Evolutionary conservation across 1,284 basidiomycete genomes (phyloP), one percentile per base, ranked within the genome.

Genomic region (Ganoderma multipileum): DNA sequence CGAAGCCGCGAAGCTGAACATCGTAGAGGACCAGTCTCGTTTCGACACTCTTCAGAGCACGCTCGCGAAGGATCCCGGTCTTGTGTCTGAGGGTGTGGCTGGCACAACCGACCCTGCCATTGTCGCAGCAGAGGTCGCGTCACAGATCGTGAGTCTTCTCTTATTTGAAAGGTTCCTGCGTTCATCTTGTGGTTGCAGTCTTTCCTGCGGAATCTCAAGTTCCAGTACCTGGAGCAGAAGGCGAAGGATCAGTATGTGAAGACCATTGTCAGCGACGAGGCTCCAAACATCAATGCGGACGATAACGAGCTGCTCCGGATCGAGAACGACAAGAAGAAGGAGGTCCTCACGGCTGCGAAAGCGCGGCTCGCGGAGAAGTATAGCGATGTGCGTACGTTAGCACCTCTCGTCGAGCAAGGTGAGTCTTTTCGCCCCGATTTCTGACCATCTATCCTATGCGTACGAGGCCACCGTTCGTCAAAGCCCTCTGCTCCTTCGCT

Each of bases 211-310:
- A 91, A 92, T 73, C 86, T 95, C 30, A 96, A 96, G 79, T 94
- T 94, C 75, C 91, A 92, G 71, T 95, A 94, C 75, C 82, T 95
- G 28, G 94, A 96, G 75, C 92, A 95, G 79, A 93, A 95, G 73
- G 93, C 95, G 3, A 96, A 96, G 78, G 88, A 94, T 72, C 89
- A 91, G 78, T 96, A 95, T 76, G 85, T 95, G 75, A 91, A 91
- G 76, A 89, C 88, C 0, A 95, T 96, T 72, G 91, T 95, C 62
- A 93, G 90, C 76, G 91, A 93, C 70, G 91, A 94, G 68, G 92
- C 93, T 0, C 90, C 91, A 4, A 86, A 89, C 62, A 89, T 95
- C 42, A 90, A 88, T 3, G 87, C 87, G 8, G 91, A 91, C 30
- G 90, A 92, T 72, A 95, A 95, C 74, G 89, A 92, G 68, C 84